Conservation (phyloP, 2,329 filamentous ascomycete genomes). For the Xylaria sp. region DNA sequence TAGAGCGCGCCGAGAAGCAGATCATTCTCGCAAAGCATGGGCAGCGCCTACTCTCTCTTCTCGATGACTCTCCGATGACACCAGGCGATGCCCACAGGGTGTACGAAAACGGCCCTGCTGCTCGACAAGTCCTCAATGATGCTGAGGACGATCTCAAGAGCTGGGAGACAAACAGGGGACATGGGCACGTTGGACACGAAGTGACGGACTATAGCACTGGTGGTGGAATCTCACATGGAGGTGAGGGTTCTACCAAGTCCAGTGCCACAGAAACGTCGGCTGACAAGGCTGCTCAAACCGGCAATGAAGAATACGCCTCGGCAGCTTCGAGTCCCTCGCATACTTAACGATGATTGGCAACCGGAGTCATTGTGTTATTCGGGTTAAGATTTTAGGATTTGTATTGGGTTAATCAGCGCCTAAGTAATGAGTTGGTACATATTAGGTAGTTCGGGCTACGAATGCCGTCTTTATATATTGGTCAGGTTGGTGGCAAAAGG, state of each 20-base stretch:
- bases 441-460: neutral
- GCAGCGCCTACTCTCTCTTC: conserved; percentile 80
- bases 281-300: conserved; percentile 27
- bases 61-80: conserved; percentile 90
- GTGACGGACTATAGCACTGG: conserved; percentile 2
- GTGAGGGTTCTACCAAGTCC: conserved; percentile 34
- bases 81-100: conserved; percentile 80
- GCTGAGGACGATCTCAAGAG: conserved; percentile 87
- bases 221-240: conserved; percentile 28
- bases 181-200: conserved; percentile 19
- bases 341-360: conserved; percentile 1
- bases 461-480: conserved; percentile 3
- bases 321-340: conserved; percentile 28
- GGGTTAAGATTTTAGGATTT: conserved; percentile 10
- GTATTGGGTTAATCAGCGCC: conserved; percentile 25
- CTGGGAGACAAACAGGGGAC: conserved; percentile 62
- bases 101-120: conserved; percentile 73
- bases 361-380: neutral
- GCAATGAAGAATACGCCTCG: conserved; percentile 32
- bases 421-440: neutral
- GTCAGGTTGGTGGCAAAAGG: neutral
- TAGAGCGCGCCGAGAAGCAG: conserved; percentile 97
- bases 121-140: conserved; percentile 88
- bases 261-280: conserved; percentile 26
- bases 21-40: conserved; percentile 93